Conservation (phyloP, 2,329 filamentous ascomycete genomes). For the Bipolaris zeicola region DNA sequence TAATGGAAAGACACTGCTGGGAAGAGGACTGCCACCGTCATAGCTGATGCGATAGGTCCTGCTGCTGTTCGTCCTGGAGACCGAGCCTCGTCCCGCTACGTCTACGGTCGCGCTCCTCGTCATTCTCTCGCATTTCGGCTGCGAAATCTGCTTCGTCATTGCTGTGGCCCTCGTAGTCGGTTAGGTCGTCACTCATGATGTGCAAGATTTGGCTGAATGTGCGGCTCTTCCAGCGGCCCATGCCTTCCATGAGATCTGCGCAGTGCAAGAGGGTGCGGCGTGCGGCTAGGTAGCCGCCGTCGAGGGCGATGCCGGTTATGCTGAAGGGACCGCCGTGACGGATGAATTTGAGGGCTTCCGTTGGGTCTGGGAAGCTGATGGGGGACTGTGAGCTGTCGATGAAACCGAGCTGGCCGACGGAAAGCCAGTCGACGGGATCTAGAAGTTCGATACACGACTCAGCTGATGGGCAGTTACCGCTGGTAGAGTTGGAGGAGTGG, state of each 20-base stretch:
- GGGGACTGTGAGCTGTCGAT: slow-evolving; percentile 38
- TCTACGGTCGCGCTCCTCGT: not conserved
- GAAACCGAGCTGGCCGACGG: slow-evolving; percentile 55
- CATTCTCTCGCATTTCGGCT: not conserved
- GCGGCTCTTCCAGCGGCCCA: slow-evolving; percentile 58
- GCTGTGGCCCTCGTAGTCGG: slow-evolving; percentile 38
- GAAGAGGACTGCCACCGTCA: slow-evolving; percentile 39
- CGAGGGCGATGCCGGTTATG: slow-evolving; percentile 55
- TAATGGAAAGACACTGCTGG: slow-evolving; percentile 25
- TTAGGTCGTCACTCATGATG: slow-evolving; percentile 60
- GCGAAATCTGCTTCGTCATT: slow-evolving; percentile 11
- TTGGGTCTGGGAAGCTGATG: slow-evolving; percentile 35
- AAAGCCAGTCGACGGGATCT: slow-evolving; percentile 58
- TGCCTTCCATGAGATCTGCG: slow-evolving; percentile 59
- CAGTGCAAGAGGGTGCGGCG: slow-evolving; percentile 58
- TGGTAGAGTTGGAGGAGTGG: slow-evolving; percentile 6
- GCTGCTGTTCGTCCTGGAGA: not conserved
- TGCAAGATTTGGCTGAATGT: slow-evolving; percentile 59
- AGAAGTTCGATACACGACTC: slow-evolving; percentile 53
- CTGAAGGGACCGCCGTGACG: slow-evolving; percentile 56
- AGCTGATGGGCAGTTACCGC: slow-evolving; percentile 37
- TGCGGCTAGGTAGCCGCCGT: slow-evolving; percentile 59
- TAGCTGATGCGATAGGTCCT: not conserved
- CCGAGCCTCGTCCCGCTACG: not conserved
- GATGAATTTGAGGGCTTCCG: slow-evolving; percentile 52